phyloP scores from a whole-genome alignment of 257 asterid genomes.

The Solanum rostratum region DNA sequence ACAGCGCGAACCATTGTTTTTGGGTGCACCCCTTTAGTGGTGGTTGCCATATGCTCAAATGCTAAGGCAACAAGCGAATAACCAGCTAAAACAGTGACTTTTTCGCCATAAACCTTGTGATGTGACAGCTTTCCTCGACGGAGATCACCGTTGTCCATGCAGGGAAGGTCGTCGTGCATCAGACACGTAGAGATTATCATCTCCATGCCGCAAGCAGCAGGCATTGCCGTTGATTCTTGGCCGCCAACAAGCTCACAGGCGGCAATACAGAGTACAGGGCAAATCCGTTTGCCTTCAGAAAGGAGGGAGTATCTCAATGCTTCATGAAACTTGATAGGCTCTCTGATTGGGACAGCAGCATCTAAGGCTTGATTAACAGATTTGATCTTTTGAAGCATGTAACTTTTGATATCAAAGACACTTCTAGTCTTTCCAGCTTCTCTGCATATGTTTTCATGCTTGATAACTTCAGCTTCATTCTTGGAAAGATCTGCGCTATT shows the following conservation, averaged over 20 bases:
- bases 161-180: constrained; percentile 68
- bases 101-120: constrained; percentile 41
- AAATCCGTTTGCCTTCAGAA: constrained; percentile 52
- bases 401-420: constrained; percentile 19
- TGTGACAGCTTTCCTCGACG: constrained; percentile 50
- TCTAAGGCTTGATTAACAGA: constrained; percentile 42
- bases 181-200: constrained; percentile 53
- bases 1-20: constrained; percentile 22
- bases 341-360: constrained; percentile 15
- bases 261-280: constrained; percentile 51
- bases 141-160: constrained; percentile 54
- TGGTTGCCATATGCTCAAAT: constrained; percentile 29
- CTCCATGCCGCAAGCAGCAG: constrained; percentile 55
- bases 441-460: neutral
- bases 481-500: neutral
- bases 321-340: constrained; percentile 35
- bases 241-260: constrained; percentile 55
- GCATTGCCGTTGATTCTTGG: constrained; percentile 33
- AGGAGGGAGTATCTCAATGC: constrained; percentile 55
- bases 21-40: constrained; percentile 19
- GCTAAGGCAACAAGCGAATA: constrained; percentile 43
- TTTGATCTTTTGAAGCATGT: constrained; percentile 27
- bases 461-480: neutral
- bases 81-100: constrained; percentile 41
- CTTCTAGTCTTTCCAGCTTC: neutral